Evolutionary conservation across 371 early-diverging fungal genomes (phyloP).

Genomic region (Cladochytrium tenue): DNA sequence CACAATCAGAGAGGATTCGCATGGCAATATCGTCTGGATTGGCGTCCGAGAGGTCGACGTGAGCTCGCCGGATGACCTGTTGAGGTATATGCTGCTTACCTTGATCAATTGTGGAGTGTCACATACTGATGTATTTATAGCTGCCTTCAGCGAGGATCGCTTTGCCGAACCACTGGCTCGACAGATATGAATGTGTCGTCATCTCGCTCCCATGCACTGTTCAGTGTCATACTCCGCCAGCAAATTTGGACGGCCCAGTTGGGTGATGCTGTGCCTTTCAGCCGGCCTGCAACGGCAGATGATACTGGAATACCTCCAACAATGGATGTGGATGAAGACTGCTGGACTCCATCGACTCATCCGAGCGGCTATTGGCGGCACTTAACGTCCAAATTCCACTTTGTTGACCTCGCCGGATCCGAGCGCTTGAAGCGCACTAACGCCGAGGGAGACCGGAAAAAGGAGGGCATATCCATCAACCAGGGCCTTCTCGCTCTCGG

Average conservation of each 20-base stretch:
- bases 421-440: constrained; percentile 96
- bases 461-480: constrained; percentile 98
- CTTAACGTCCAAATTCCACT: constrained; percentile 89
- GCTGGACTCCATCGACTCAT: constrained; percentile 21
- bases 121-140: neutral
- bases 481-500: constrained; percentile 96
- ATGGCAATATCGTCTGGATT: constrained; percentile 86
- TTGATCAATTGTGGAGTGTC: constrained; percentile 1
- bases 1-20: constrained; percentile 87
- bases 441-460: constrained; percentile 85
- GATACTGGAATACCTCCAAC: too few relatives aligned
- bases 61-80: constrained; percentile 71
- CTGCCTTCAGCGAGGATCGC: constrained; percentile 31
- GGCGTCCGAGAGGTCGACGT: constrained; percentile 87
- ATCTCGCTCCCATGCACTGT: constrained; percentile 97
- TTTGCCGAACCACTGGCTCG: constrained; percentile 80
- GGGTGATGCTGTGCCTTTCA: constrained; percentile 3
- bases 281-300: neutral
- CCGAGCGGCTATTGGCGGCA: constrained; percentile 30
- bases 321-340: constrained; percentile 10
- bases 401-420: constrained; percentile 99
- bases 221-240: constrained; percentile 78
- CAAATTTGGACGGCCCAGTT: constrained; percentile 13
- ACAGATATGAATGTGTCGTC: constrained; percentile 97
- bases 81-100: constrained; percentile 47